phyloP scores from a whole-genome alignment of 176 grass and related monocot species.

The Raddia distichophylla region DNA sequence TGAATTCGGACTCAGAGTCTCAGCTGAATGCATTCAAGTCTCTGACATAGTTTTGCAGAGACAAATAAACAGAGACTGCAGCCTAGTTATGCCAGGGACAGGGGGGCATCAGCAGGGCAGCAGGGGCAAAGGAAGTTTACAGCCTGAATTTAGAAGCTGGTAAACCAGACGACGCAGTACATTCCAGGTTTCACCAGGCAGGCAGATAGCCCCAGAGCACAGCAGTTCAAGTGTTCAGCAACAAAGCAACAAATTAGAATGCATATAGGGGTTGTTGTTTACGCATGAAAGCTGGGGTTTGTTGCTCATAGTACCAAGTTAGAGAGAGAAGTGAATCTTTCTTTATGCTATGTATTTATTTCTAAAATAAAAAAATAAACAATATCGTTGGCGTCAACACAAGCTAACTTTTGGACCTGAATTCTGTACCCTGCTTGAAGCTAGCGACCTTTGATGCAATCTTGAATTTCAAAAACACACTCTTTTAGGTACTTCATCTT shows the following conservation, averaged over 20 bases:
- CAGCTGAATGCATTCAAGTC: slow-evolving; percentile 12
- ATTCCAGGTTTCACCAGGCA: neutral
- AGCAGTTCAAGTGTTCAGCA: neutral
- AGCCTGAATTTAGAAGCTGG: neutral
- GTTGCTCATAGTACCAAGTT: neutral
- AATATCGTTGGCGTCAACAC: no score
- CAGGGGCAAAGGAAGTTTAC: neutral
- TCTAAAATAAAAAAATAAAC: no score
- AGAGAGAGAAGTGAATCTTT: neutral
- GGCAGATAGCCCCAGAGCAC: neutral
- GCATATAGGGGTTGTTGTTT: neutral
- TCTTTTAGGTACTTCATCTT: neutral
- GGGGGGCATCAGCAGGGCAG: neutral
- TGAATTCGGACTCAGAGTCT: neutral
- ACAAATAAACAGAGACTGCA: neutral
- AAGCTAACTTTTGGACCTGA: neutral
- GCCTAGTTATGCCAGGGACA: neutral
- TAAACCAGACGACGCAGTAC: neutral
- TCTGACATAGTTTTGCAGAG: neutral
- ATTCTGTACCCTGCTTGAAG: neutral
- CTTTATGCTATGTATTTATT: no score
- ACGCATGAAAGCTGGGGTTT: neutral
- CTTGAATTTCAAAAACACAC: neutral
- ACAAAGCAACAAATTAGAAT: neutral
- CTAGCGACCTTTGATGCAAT: neutral